Evolutionary conservation across 2,329 filamentous ascomycete genomes (phyloP), one percentile per base, ranked within the genome.

Genomic region (Verticillium klebahnii): DNA sequence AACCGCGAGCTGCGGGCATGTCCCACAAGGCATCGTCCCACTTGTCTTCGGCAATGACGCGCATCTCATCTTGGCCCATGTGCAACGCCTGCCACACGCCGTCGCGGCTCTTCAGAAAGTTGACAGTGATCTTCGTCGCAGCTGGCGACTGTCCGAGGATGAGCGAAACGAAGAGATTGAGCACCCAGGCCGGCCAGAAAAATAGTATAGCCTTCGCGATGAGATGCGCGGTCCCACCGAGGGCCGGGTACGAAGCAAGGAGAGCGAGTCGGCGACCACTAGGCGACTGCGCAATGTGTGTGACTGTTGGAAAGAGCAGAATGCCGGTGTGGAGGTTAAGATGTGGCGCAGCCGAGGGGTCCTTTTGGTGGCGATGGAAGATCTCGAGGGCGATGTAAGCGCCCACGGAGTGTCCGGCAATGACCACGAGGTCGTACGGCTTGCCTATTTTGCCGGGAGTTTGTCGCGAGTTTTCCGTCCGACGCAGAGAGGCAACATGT

Each of bases 371-470:
- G 11, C 85, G 78, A 64, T 86, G 78, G 57, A 91, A 83, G 34
- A 90, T 75, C 71, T 93, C 89, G 65, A 92, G 83, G 2, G 83
- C 77, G 23, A 93, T 88, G 71, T 90, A 93, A 11, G 85, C 78
- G 29, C 90, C 90, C 1, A 93, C 88, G 0, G 89, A 92, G 73
- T 93, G 90, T 4, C 89, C 90, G 58, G 90, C 83, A 17, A 93
- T 75, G 8, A 92, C 79, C 19, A 92, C 83, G 58, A 79, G 78
- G 69, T 86, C 80, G 65, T 84, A 87, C 0, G 75, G 71, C 56
- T 72, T 68, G 39, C 74, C 36, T 2, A 63, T 64, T 34, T 61
- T 63, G 3, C 69, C 65, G 17, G 62, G 65, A 14, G 45, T 5
- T 12, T 52, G 9, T 12, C 45, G 45, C 62, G 67, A 72, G 61